Evolutionary conservation across 495 filamentous ascomycete genomes (phyloP).

Genomic region (Chaetomium fimeti): DNA sequence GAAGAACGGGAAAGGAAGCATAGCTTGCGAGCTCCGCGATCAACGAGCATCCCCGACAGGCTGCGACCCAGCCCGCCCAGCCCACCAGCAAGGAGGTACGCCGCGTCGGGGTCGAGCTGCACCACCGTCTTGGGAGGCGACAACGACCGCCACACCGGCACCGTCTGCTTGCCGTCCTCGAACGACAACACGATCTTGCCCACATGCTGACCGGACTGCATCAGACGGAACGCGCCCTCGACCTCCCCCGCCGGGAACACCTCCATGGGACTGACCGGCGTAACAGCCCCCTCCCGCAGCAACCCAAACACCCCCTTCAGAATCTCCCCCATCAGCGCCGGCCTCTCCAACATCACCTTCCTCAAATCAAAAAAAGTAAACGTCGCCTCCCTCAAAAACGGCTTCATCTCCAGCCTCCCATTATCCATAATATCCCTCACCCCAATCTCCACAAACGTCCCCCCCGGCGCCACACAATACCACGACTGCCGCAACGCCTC

Average conservation of each 20-base stretch:
- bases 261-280: not conserved
- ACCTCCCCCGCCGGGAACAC: slow-evolving; percentile 38
- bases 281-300: not conserved
- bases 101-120: slow-evolving; percentile 8
- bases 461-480: not conserved
- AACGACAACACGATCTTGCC: slow-evolving; percentile 50
- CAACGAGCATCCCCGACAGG: slow-evolving; percentile 51
- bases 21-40: slow-evolving; percentile 51
- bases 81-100: slow-evolving; percentile 55
- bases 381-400: not conserved
- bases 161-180: not conserved
- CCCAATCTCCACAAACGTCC: slow-evolving; percentile 3
- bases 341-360: not conserved
- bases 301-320: not conserved
- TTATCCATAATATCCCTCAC: not conserved
- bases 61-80: slow-evolving; percentile 56
- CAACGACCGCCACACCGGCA: not conserved
- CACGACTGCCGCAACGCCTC: not conserved
- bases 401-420: not conserved
- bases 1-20: slow-evolving; percentile 44
- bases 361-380: not conserved
- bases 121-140: not conserved
- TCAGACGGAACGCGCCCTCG: slow-evolving; percentile 46
- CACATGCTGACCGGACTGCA: slow-evolving; percentile 53
- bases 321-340: not conserved